Evolutionary conservation across 2,329 filamentous ascomycete genomes (phyloP).

Genomic region (Mycocentrospora acerina): DNA sequence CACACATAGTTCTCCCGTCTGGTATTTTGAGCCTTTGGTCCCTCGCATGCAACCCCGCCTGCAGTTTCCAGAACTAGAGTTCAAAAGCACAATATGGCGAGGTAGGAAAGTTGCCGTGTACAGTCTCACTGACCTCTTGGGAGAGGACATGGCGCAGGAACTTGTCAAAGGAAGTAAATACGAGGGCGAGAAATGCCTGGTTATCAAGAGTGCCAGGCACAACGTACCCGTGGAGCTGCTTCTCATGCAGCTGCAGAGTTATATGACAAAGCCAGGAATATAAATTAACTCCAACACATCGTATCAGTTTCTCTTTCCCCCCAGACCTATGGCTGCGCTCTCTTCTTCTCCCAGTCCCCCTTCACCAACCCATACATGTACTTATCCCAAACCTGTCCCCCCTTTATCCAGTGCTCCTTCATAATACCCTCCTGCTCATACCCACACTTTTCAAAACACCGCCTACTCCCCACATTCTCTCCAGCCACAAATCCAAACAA

Average conservation of each 20-base stretch:
- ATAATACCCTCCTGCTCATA: conserved; percentile 41
- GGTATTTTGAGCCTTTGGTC: conserved; percentile 29
- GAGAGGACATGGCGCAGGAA: conserved; percentile 25
- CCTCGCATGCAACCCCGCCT: conserved; percentile 30
- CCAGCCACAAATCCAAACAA: conserved; percentile 32
- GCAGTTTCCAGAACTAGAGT: conserved; percentile 33
- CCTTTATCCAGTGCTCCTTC: conserved; percentile 38
- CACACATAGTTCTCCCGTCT: conserved; percentile 26
- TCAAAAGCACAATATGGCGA: conserved; percentile 30
- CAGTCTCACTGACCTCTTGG: conserved; percentile 37
- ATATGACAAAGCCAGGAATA: conserved; percentile 25
- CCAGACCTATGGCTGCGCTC: not conserved
- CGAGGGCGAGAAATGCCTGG: conserved; percentile 25
- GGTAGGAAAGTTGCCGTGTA: conserved; percentile 37
- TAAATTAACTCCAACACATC: conserved; percentile 5
- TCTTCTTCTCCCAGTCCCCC: conserved; percentile 27
- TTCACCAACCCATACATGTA: conserved; percentile 40
- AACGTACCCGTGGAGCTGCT: conserved; percentile 31
- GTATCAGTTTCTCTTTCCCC: no score
- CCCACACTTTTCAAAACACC: conserved; percentile 42
- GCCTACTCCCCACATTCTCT: conserved; percentile 40
- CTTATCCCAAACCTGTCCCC: conserved; percentile 34
- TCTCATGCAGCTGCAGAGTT: conserved; percentile 37
- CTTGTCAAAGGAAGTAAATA: conserved; percentile 27
- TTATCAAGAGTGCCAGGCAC: conserved; percentile 29